Conservation (phyloP, 1,139 yeast genomes). For the Suhomyces terraborum region DNA sequence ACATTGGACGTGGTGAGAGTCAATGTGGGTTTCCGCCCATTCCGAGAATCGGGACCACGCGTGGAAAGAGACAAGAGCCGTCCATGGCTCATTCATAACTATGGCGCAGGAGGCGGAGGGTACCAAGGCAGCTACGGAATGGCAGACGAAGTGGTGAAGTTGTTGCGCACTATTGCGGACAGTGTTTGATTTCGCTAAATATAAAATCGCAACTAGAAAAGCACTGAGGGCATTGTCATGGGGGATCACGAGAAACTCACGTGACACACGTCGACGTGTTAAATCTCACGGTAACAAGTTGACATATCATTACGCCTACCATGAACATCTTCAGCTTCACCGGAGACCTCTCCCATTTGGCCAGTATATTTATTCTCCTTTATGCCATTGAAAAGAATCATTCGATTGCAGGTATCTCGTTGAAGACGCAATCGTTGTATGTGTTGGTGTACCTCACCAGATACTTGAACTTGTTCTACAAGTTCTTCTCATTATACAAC, state of each 20-base stretch:
- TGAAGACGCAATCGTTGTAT: conserved; percentile 84
- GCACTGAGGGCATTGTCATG: too few relatives aligned
- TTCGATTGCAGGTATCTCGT: conserved; percentile 81
- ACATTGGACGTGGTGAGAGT: conserved; percentile 41
- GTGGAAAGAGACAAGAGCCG: conserved; percentile 39
- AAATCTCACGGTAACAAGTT: conserved; percentile 2
- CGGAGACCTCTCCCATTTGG: conserved; percentile 82
- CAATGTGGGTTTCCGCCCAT: conserved; percentile 52
- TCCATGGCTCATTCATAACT: conserved; percentile 47
- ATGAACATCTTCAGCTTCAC: conserved; percentile 59
- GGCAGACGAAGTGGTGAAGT: conserved; percentile 33
- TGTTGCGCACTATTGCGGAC: background rate
- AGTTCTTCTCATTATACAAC: conserved; percentile 70
- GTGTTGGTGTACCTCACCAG: conserved; percentile 77
- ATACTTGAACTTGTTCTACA: conserved; percentile 68
- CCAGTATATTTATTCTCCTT: conserved; percentile 74
- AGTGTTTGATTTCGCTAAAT: too few relatives aligned
- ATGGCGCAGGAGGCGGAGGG: conserved; percentile 53
- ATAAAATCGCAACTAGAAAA: too few relatives aligned
- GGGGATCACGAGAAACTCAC: too few relatives aligned
- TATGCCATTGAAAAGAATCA: conserved; percentile 65
- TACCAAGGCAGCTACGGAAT: conserved; percentile 50
- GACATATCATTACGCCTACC: conserved; percentile 9
- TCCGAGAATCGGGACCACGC: conserved; percentile 46
- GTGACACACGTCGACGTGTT: conserved; percentile 9